These are phyloP conservation scores for Chamaecyparis obtusa DNA, from an alignment of 75 land plant species.

Conservation along the genomic window DNA sequence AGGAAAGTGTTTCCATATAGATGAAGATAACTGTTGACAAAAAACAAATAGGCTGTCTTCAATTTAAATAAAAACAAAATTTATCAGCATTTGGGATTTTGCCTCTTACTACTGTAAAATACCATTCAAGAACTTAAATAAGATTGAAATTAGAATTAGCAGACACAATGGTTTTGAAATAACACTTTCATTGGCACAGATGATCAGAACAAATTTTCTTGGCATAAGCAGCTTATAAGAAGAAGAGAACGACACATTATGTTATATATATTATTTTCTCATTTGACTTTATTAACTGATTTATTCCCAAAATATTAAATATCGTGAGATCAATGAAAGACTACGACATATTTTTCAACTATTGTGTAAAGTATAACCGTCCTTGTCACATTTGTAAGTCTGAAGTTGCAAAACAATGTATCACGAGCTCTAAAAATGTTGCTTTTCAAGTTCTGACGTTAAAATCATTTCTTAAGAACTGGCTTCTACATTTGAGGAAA, in stretches of 20 bases:
- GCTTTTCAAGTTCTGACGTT: not conserved
- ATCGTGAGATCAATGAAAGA: not conserved
- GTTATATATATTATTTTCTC: not conserved
- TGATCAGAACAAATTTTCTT: not conserved
- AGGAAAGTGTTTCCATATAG: not conserved
- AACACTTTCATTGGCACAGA: not conserved
- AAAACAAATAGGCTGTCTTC: not conserved
- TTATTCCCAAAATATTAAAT: not conserved
- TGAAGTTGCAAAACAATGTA: not conserved
- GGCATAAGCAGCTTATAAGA: not conserved
- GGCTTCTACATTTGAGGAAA: not conserved
- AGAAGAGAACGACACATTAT: not conserved
- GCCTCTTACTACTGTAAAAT: not conserved
- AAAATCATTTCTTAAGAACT: not conserved
- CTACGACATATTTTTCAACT: not conserved
- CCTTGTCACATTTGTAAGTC: not conserved
- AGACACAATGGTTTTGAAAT: not conserved
- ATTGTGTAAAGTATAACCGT: not conserved
- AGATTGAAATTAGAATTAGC: not conserved
- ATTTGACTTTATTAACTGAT: not conserved
- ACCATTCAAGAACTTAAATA: not conserved
- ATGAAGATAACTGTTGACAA: not conserved
- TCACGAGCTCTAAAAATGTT: not conserved
- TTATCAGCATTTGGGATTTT: not conserved
- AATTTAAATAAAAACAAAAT: not conserved